These are phyloP conservation scores for Pistacia integerrima DNA, from an alignment of 345 rosid species.

Conservation along the genomic window DNA sequence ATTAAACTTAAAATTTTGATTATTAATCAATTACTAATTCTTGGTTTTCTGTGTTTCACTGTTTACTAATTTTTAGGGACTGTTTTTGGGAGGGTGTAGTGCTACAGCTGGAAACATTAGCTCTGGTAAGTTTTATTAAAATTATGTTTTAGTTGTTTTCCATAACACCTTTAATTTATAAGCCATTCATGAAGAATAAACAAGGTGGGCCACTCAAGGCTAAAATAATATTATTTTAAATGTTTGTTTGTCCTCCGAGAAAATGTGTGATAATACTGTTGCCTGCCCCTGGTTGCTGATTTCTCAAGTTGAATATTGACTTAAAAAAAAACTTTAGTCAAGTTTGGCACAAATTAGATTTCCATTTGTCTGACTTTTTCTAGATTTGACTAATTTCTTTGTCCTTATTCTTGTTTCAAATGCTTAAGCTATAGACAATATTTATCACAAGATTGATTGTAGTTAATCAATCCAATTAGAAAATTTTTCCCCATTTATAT, in stretches of 20 bases:
- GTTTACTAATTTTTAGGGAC: constrained; percentile 50
- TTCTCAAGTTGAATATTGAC: constrained; percentile 18
- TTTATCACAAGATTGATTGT: background rate
- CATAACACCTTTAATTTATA: background rate
- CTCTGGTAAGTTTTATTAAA: constrained; percentile 54
- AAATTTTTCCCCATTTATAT: background rate
- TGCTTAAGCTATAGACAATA: background rate
- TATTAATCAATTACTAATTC: background rate
- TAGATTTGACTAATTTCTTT: constrained; percentile 21
- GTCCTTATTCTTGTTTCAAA: background rate
- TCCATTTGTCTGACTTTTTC: constrained; percentile 2
- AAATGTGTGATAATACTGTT: background rate
- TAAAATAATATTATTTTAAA: background rate
- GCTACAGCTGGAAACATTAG: constrained; percentile 71
- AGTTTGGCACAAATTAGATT: constrained; percentile 10
- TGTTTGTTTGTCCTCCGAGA: background rate
- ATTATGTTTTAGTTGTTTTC: background rate
- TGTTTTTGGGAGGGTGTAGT: constrained; percentile 78
- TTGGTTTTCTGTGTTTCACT: constrained; percentile 5
- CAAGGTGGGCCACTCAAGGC: background rate
- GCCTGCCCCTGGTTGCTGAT: background rate
- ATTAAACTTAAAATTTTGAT: background rate
- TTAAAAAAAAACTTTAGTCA: constrained; percentile 11
- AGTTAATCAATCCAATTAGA: background rate
- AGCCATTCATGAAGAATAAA: background rate